Conservation (phyloP, 306 rosid species). For the Castanea mollissima region DNA sequence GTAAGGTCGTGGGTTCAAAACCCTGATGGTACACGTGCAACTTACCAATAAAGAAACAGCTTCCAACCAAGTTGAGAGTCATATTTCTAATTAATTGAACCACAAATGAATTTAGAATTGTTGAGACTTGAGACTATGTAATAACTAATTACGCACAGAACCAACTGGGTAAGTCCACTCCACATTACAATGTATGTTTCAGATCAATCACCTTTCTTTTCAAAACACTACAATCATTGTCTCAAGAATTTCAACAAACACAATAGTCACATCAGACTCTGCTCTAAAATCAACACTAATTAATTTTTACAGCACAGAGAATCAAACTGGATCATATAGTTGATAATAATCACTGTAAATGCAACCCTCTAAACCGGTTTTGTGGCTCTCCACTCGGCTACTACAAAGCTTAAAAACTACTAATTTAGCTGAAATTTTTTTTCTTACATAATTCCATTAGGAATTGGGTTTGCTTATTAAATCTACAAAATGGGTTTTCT, state of each 20-base stretch:
- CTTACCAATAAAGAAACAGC: no score
- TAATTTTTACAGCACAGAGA: background rate
- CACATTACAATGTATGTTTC: background rate
- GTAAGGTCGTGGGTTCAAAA: no score
- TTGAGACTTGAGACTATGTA: no score
- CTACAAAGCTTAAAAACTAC: background rate
- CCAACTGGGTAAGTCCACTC: no score
- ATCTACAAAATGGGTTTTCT: background rate
- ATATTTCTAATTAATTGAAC: no score
- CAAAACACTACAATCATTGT: background rate
- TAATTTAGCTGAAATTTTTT: background rate
- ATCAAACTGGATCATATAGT: background rate
- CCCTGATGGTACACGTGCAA: no score
- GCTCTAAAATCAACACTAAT: background rate
- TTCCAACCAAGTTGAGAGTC: no score
- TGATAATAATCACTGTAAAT: background rate
- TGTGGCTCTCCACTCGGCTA: background rate
- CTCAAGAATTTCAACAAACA: constrained; percentile 27
- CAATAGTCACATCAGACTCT: constrained; percentile 3
- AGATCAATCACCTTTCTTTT: background rate
- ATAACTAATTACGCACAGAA: no score
- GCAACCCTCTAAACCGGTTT: background rate
- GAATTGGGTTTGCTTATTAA: background rate
- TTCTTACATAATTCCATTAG: background rate
- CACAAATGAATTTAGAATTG: no score